phyloP scores from a whole-genome alignment of 1,139 yeast species.

The Suhomyces terraborum region DNA sequence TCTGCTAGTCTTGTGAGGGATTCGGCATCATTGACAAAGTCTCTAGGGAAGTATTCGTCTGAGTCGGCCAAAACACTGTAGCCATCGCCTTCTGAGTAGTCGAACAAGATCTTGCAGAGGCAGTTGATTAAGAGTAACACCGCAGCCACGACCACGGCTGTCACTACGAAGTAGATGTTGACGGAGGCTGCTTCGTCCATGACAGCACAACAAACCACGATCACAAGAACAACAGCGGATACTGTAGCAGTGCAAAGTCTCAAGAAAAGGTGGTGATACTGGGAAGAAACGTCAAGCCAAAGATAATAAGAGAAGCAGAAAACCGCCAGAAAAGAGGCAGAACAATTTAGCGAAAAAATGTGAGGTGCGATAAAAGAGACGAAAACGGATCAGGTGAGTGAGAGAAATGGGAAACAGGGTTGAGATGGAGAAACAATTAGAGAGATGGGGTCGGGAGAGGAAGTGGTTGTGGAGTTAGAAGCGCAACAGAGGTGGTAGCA shows the following conservation, averaged over 20 bases:
- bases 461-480: neutral
- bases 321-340: no score
- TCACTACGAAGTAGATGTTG: constrained; percentile 1
- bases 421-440: neutral
- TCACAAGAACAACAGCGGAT: neutral
- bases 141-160: constrained; percentile 1
- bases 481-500: no score
- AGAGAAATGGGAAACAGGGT: no score
- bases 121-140: constrained; percentile 8
- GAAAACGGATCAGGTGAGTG: no score
- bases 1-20: constrained; percentile 37
- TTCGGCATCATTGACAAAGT: constrained; percentile 48
- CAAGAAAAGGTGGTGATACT: neutral
- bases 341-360: no score
- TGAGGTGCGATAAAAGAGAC: no score
- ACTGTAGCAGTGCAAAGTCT: neutral
- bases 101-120: constrained; percentile 7
- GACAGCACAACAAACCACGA: neutral
- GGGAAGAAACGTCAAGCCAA: no score
- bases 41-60: constrained; percentile 32
- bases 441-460: no score
- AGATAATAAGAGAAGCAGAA: no score
- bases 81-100: constrained; percentile 9
- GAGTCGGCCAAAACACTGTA: constrained; percentile 16
- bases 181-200: constrained; percentile 3